phyloP scores from a whole-genome alignment of 768 basidiomycete species.

The Exsudoporus frostii region DNA sequence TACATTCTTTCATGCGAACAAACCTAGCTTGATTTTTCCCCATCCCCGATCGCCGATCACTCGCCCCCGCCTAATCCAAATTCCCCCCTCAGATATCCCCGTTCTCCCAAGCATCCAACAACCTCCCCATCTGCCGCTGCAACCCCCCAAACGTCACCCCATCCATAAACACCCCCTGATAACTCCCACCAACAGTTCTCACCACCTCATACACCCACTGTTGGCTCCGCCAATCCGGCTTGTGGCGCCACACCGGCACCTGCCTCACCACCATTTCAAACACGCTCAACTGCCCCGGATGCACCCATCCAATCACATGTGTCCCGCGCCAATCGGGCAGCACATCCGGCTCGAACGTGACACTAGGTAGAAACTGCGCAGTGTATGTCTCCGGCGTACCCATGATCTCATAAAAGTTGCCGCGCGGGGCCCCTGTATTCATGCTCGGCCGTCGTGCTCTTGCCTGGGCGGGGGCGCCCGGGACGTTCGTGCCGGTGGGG shows the following conservation, averaged over 20 bases:
- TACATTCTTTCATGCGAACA: neutral
- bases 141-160: slow-evolving; percentile 13
- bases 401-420: slow-evolving; percentile 28
- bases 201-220: slow-evolving; percentile 27
- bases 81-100: slow-evolving; percentile 21
- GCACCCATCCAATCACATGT: slow-evolving; percentile 23
- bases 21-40: neutral
- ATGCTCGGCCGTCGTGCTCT: neutral
- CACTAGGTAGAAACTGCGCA: slow-evolving; percentile 6
- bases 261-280: slow-evolving; percentile 16
- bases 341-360: slow-evolving; percentile 6
- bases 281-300: slow-evolving; percentile 3
- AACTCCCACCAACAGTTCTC: neutral
- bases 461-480: neutral
- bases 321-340: slow-evolving; percentile 26
- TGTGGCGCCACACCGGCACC: slow-evolving; percentile 19
- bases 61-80: neutral
- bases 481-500: neutral
- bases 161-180: slow-evolving; percentile 13
- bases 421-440: neutral
- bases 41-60: slow-evolving; percentile 2
- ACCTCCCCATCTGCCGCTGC: slow-evolving; percentile 22
- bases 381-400: slow-evolving; percentile 27
- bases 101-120: slow-evolving; percentile 31
- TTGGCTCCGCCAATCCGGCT: slow-evolving; percentile 25